Evolutionary conservation across 257 asterid species (phyloP).

Genomic region (Prunella vulgaris): DNA sequence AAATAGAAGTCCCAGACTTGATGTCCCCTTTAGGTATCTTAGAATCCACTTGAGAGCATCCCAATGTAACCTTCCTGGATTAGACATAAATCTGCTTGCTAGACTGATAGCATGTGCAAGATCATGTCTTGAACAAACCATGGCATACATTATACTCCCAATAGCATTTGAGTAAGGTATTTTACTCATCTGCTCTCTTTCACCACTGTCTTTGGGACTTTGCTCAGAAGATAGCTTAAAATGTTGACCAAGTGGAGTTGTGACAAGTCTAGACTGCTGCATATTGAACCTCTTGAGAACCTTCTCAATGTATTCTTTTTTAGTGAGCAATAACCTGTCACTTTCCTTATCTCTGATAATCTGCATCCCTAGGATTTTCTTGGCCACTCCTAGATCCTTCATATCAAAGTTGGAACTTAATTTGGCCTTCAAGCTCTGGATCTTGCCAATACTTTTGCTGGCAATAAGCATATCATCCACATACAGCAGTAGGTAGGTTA

Average conservation of each 20-base stretch:
- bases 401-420: too few relatives aligned
- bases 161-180: neutral
- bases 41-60: neutral
- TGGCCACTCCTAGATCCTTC: too few relatives aligned
- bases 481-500: too few relatives aligned
- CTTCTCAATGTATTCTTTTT: neutral
- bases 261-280: neutral
- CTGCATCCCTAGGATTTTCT: too few relatives aligned
- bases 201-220: neutral
- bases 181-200: neutral
- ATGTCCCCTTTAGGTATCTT: neutral
- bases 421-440: too few relatives aligned
- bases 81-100: neutral
- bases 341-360: too few relatives aligned
- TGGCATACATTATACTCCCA: neutral
- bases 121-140: neutral
- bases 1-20: too few relatives aligned
- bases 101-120: neutral
- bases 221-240: neutral
- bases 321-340: too few relatives aligned
- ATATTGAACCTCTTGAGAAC: neutral
- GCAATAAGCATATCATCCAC: too few relatives aligned
- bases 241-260: neutral
- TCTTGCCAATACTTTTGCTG: too few relatives aligned
- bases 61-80: neutral